Base-by-base conservation (phyloP, 1,139 yeast genomes). In the Hanseniaspora sp. region DNA sequence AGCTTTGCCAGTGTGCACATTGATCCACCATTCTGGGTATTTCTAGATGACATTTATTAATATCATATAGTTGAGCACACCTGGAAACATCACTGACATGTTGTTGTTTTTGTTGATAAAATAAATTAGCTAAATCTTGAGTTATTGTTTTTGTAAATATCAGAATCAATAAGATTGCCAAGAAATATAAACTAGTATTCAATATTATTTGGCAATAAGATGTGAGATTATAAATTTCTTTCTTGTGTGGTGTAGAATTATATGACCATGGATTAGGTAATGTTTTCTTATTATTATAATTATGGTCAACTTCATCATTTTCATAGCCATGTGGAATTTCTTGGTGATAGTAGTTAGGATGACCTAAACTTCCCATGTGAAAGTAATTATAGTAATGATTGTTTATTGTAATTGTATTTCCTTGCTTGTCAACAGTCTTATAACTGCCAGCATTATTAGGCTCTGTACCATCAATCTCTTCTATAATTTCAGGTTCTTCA, bases 361-460 rank as follows among this genome's bases (percentile, higher is more conserved):
- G 18, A 8, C n/a, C 40, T 13, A n/a, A 15, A 15, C 9, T 11
- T 8, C 13, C 42, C 13, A 48, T 29, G 37, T 42, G 34, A n/a
- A 48, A 48, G n/a, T 48, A 48, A 42, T 48, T 48, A 37, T 48
- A 48, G 47, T 48, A 48, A 33, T 48, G 42, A 17, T 48, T 48
- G 30, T 41, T 48, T n/a, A 48, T 48, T 12, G 53, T 48, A 6
- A 48, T 35, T 17, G 15, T 31, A 23, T 42, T 34, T 33, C 46
- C 46, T 11, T 41, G 12, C 8, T 17, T 29, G 28, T 18, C 28
- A 15, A 40, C 11, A 12, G 15, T 34, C n/a, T 35, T 37, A 31
- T 39, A 35, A 3, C 17, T n/a, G 15, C 9, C 5, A 3, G 4
- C 7, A 13, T 6, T 12, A 5, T 28, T 41, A 23, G 45, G 15